Base-by-base conservation (phyloP, 2,329 filamentous ascomycete species). In the Elsinoe ampelina region DNA sequence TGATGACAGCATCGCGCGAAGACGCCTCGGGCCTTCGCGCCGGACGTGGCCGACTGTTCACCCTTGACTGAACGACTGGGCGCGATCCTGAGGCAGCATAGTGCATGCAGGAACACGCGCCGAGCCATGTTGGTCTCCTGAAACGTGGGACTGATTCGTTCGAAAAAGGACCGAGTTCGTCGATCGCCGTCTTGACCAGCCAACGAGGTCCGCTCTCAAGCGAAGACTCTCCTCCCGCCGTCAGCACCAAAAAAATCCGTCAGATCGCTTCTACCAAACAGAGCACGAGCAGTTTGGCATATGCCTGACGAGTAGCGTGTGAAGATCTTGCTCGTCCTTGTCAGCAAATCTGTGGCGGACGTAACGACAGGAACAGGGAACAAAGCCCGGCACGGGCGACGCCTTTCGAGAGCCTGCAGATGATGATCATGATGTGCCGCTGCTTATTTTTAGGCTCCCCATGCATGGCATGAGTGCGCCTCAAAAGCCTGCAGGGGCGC, bases 401-500 rank as follows among this genome's bases (percentile, higher is more conserved):
- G 26, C 41, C 20, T 30, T 20, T 26, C n/a, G 22, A 26, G 41
- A 20, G 41, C 41, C 41, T 50, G 45, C 11, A 50, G 13, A 34
- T 35, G 26, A 50, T 50, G 45, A 35, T 26, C 45, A 34, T 35
- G 26, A 50, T 50, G 45, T 50, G 45, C 45, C 45, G 32, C 26
- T 50, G 45, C 45, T 50, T 50, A 50, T 50, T 50, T 48, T 50
- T 50, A 50, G 45, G 45, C 45, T 22, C 20, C 12, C 13, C 45
- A 50, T 13, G 13, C 45, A 30, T 30, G 26, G n/a, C 12, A 17
- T 34, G 19, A 22, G 19, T 26, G 41, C 41, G 20, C 45, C 45
- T 35, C 30, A 50, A 34, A 50, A 50, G 43, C 22, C 26, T 48
- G 22, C 22, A 48, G 34, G 26, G 26, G 43, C 43, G 43, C 43